Base-by-base conservation (phyloP, 2,329 filamentous ascomycete species). In the Penicillium griseofulvum region DNA sequence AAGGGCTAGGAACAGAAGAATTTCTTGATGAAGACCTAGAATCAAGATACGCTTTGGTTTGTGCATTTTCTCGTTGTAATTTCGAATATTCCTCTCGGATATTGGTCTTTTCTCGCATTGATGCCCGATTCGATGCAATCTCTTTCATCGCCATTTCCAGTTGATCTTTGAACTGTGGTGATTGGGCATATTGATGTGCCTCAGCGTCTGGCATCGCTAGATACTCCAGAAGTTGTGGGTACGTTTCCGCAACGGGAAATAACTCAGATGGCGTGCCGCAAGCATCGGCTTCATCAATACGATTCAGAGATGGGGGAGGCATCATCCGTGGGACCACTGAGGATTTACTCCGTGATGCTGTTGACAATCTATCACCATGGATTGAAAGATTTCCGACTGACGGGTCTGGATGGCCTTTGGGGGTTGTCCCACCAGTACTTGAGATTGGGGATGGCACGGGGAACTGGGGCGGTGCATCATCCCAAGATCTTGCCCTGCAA, bases 401-500 rank as follows among this genome's bases (percentile, higher is more conserved):
- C 9, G n/a, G 16, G 11, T 50, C 41, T 28, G 48, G 28, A 37
- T 37, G 34, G 12, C 31, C 34, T 43, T 34, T 55, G 14, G 59
- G 56, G 2, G 60, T 62, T 14, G 55, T 49, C 6, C 51, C 51
- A 24, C 61, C 60, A 29, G 36, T 45, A 19, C 47, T 54, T 11
- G 65, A 49, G 1, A 52, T 54, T 12, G 54, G 17, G 9, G 52
- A 37, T 3, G 51, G 46, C 7, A 26, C 37, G 26, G 48, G 39
- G 33, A 63, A 44, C 28, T 43, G 54, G 10, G 64, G 62, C 1
- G 65, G 61, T 4, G 43, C 53, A 19, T 29, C 55, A 44, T 69
- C 65, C 65, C 67, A 69, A 22, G 47, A 51, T 26, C 62, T 62
- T 11, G 49, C 48, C 22, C 46, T 62, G 47, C 69, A 71, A 11